Conservation (phyloP, 768 basidiomycete genomes). For the Termitomyces sp. region DNA sequence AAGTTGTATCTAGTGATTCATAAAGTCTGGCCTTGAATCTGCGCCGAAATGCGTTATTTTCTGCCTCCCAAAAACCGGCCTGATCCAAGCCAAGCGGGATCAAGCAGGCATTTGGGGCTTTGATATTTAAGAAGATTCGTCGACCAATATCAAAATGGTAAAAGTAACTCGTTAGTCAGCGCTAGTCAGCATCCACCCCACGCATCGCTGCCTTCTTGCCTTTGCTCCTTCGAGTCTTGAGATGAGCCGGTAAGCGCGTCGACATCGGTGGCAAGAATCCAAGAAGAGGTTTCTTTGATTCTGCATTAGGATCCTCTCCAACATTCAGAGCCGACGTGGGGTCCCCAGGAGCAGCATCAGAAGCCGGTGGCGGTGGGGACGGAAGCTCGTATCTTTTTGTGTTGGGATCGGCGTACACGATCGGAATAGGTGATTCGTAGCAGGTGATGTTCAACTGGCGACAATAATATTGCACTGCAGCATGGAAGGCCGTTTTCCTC, state of each 20-base stretch:
- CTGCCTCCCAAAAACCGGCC: no score
- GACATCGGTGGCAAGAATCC: slow-evolving; percentile 43
- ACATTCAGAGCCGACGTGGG: slow-evolving; percentile 11
- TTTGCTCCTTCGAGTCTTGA: slow-evolving; percentile 36
- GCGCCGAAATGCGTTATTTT: no score
- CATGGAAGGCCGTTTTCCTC: slow-evolving; percentile 74
- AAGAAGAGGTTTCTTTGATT: slow-evolving; percentile 31
- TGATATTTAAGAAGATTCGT: neutral
- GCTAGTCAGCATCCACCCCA: slow-evolving; percentile 22
- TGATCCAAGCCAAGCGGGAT: no score
- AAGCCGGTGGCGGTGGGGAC: slow-evolving; percentile 6
- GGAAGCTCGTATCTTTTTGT: slow-evolving; percentile 17
- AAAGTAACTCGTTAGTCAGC: no score
- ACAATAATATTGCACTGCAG: slow-evolving; percentile 69
- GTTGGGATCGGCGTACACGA: slow-evolving; percentile 39
- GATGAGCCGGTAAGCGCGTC: slow-evolving; percentile 23
- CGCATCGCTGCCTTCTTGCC: slow-evolving; percentile 34
- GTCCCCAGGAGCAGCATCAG: slow-evolving; percentile 7
- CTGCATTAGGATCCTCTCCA: slow-evolving; percentile 21
- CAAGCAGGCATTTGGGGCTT: no score
- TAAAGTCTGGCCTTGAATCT: no score
- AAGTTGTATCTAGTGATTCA: no score
- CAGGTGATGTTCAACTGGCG: slow-evolving; percentile 62
- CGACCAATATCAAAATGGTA: neutral
- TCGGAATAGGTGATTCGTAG: slow-evolving; percentile 54